Percentiles rank a stretch among this genome's conserved stretches.
Conservation (phyloP, 2,329 filamentous ascomycete species). For the Ascochyta fabae region DNA sequence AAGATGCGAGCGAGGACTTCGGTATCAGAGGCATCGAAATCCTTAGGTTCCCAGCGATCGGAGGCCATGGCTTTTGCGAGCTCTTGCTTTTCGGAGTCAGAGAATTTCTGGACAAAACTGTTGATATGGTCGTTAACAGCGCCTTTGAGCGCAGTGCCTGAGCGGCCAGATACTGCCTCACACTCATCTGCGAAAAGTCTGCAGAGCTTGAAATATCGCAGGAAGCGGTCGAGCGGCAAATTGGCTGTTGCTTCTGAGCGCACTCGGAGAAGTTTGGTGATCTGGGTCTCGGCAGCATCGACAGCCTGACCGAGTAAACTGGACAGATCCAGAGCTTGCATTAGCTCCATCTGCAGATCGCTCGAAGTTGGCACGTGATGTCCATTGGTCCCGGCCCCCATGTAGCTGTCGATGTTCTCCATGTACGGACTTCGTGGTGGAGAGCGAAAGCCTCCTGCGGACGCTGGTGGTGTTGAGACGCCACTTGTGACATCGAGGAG, state of each 20-base stretch:
- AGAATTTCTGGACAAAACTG: conserved; percentile 75
- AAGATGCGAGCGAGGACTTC: conserved; percentile 69
- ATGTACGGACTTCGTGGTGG: conserved; percentile 55
- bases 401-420: conserved; percentile 53
- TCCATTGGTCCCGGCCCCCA: conserved; percentile 27
- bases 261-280: conserved; percentile 78
- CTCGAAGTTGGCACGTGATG: conserved; percentile 24
- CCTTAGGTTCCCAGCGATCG: conserved; percentile 79
- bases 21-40: conserved; percentile 70
- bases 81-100: conserved; percentile 74
- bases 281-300: conserved; percentile 75
- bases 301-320: conserved; percentile 81
- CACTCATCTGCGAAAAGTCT: conserved; percentile 85
- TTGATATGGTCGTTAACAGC: conserved; percentile 83
- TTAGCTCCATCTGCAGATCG: conserved; percentile 72
- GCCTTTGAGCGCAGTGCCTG: conserved; percentile 76
- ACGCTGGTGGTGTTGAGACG: conserved; percentile 57
- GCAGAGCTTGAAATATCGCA: conserved; percentile 83
- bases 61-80: conserved; percentile 79
- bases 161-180: conserved; percentile 80
- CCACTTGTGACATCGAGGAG: conserved; percentile 91
- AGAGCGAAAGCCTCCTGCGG: conserved; percentile 52
- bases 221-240: conserved; percentile 71
- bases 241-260: conserved; percentile 75
- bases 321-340: conserved; percentile 76